Evolutionary conservation across 352 stramenopile species (phyloP).

Genomic region (Pythium folliculosum): DNA sequence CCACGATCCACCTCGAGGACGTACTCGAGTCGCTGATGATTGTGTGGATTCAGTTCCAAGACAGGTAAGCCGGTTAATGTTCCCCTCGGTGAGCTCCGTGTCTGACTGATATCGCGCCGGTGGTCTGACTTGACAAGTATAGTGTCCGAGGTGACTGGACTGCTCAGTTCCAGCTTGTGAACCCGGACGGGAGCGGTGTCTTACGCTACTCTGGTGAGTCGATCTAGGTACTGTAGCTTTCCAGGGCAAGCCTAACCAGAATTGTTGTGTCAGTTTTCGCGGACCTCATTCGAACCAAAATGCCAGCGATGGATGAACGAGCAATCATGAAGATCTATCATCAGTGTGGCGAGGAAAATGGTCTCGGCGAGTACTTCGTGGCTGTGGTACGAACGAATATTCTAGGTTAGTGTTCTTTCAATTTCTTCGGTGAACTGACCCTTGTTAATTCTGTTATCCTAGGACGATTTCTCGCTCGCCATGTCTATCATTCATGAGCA

Average conservation of each 20-base stretch:
- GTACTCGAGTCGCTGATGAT: slow-evolving; percentile 72
- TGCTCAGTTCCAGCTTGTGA: slow-evolving; percentile 59
- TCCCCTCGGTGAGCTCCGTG: no score
- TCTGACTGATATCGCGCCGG: slow-evolving; percentile 6
- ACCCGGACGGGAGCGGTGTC: slow-evolving; percentile 62
- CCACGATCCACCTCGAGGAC: slow-evolving; percentile 61
- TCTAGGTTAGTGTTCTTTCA: background rate
- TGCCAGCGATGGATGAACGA: slow-evolving; percentile 49
- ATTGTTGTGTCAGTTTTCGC: slow-evolving; percentile 42
- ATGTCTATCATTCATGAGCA: slow-evolving; percentile 68
- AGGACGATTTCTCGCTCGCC: slow-evolving; percentile 70
- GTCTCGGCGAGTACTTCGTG: slow-evolving; percentile 72
- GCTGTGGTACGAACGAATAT: slow-evolving; percentile 38
- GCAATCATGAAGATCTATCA: slow-evolving; percentile 72
- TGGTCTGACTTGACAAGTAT: background rate
- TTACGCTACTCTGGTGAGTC: slow-evolving; percentile 56
- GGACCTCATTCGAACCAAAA: slow-evolving; percentile 54
- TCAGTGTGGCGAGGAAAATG: slow-evolving; percentile 79
- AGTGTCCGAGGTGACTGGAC: slow-evolving; percentile 65
- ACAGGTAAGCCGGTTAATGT: slow-evolving; percentile 40
- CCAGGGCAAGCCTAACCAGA: background rate
- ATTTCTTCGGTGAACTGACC: slow-evolving; percentile 3
- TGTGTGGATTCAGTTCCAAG: slow-evolving; percentile 68
- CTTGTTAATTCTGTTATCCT: slow-evolving; percentile 1
- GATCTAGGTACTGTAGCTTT: background rate